Evolutionary conservation across 371 early-diverging fungal genomes (phyloP).

Genomic region (Gilbertella persicaria): DNA sequence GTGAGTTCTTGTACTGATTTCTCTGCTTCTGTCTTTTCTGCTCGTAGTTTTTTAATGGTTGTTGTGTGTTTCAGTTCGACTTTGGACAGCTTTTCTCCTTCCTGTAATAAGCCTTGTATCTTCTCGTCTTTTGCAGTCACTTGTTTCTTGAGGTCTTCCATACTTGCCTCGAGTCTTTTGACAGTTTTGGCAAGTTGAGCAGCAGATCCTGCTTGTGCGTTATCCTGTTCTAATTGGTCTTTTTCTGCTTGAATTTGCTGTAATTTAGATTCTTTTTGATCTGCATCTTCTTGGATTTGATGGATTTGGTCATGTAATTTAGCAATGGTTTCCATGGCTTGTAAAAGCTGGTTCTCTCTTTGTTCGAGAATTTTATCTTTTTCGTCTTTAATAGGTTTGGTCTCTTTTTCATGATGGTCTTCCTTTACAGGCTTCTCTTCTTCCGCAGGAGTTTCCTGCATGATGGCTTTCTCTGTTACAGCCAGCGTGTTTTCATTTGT

Average conservation of each 20-base stretch:
- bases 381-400: no score
- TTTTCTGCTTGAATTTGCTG: neutral
- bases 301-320: slow-evolving; percentile 62
- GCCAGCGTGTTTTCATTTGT: no score
- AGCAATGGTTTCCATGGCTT: slow-evolving; percentile 65
- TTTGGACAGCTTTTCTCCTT: slow-evolving; percentile 82
- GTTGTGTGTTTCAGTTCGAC: slow-evolving; percentile 74
- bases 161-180: slow-evolving; percentile 38
- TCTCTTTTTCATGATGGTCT: neutral
- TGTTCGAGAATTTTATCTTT: slow-evolving; percentile 49
- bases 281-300: slow-evolving; percentile 39
- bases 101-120: slow-evolving; percentile 59
- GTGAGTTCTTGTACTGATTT: slow-evolving; percentile 57
- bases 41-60: slow-evolving; percentile 72
- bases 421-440: neutral
- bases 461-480: neutral
- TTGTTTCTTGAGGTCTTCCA: slow-evolving; percentile 57
- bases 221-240: neutral
- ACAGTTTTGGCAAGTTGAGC: slow-evolving; percentile 16
- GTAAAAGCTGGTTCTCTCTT: slow-evolving; percentile 65
- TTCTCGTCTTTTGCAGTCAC: slow-evolving; percentile 65
- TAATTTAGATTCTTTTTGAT: slow-evolving; percentile 9
- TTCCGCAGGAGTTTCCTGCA: no score
- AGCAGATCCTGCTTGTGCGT: slow-evolving; percentile 2
- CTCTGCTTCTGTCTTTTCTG: slow-evolving; percentile 67